phyloP scores from a whole-genome alignment of 139 green algal genomes.

The Gonium pectorale region DNA sequence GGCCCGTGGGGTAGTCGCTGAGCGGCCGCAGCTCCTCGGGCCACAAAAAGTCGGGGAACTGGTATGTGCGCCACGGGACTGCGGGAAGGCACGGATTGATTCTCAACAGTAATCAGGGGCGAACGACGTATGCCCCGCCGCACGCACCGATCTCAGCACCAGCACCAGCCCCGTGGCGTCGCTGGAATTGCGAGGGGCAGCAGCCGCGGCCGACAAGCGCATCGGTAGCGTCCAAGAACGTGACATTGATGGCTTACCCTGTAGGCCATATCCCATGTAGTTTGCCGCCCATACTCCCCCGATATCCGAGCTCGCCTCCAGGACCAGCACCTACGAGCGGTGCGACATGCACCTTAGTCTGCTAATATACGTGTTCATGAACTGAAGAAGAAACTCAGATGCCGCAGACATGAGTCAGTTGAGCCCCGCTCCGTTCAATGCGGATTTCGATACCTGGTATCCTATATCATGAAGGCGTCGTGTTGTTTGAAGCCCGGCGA shows the following conservation, averaged over 20 bases:
- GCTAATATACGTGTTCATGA: too few species aligned
- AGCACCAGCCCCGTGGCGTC: neutral
- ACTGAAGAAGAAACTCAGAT: too few species aligned
- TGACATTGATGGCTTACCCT: neutral
- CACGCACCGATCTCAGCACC: neutral
- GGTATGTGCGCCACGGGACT: neutral
- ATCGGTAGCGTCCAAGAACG: too few species aligned
- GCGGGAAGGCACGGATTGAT: too few species aligned
- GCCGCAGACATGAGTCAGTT: too few species aligned
- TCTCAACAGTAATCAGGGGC: too few species aligned
- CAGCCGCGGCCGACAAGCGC: too few species aligned
- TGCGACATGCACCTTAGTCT: too few species aligned
- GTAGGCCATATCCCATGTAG: neutral
- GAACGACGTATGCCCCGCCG: too few species aligned
- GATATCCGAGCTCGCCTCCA: neutral
- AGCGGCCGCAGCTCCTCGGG: neutral
- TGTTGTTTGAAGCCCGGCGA: neutral
- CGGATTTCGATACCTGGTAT: neutral
- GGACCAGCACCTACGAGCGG: too few species aligned
- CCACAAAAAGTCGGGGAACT: slow-evolving; percentile 23
- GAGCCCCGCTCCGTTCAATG: too few species aligned
- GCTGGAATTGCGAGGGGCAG: too few species aligned
- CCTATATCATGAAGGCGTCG: neutral
- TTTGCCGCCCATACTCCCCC: neutral
- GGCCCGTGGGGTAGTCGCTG: neutral